Conservation (phyloP, 805 yeast genomes). For the Zygosaccharomyces pseudorouxii region DNA sequence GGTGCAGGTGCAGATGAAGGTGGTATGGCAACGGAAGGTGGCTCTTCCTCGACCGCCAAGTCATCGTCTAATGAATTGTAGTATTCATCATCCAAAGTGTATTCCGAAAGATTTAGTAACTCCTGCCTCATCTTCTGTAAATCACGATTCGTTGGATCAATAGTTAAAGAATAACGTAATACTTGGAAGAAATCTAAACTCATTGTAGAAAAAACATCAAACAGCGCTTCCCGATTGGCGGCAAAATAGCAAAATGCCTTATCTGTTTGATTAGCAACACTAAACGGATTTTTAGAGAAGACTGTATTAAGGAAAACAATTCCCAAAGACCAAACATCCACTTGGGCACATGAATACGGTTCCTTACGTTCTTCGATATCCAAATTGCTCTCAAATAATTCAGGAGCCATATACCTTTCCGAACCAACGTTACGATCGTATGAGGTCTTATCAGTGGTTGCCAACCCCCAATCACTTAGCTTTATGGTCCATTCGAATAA, state of each 20-base stretch:
- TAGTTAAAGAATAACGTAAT: constrained; percentile 66
- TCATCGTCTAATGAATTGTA: constrained; percentile 44
- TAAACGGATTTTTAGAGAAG: constrained; percentile 86
- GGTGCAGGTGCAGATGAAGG: constrained; percentile 31
- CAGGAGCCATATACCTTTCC: constrained; percentile 95
- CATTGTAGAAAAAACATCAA: constrained; percentile 88
- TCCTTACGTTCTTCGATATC: constrained; percentile 41
- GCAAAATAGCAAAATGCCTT: constrained; percentile 82
- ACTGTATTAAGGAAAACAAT: constrained; percentile 75
- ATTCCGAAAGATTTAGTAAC: constrained; percentile 52
- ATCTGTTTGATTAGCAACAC: constrained; percentile 73
- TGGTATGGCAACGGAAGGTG: constrained; percentile 16
- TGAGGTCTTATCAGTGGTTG: constrained; percentile 49
- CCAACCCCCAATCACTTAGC: constrained; percentile 72
- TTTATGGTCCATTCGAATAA: constrained; percentile 50
- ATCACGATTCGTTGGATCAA: constrained; percentile 84
- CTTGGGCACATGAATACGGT: constrained; percentile 71
- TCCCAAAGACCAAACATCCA: constrained; percentile 88
- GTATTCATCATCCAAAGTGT: constrained; percentile 80
- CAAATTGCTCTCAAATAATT: constrained; percentile 56
- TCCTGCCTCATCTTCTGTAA: constrained; percentile 57
- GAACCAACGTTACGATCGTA: constrained; percentile 82
- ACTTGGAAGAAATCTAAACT: constrained; percentile 83
- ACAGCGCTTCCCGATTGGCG: constrained; percentile 79
- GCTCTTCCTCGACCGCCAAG: constrained; percentile 13